Base-by-base conservation (phyloP, 2,329 filamentous ascomycete genomes). In the Pestalotiopsis sp. region DNA sequence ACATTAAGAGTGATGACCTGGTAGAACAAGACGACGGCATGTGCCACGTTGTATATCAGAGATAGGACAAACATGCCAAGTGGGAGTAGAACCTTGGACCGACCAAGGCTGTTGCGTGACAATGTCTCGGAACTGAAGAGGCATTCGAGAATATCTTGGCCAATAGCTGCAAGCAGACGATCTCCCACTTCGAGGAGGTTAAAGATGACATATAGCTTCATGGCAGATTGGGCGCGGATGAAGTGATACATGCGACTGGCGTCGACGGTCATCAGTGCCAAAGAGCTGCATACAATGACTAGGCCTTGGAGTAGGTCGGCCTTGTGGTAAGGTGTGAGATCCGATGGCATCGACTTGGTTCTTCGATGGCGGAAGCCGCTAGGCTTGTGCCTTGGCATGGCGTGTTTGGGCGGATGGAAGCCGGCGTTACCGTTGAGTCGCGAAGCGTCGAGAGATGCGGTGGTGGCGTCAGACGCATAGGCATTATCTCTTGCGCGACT, bases 151-250 rank as follows among this genome's bases (percentile, higher is more conserved):
- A 99, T 93, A 78, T 99, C 97, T 78, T 99, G 97, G 0, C 96
- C 96, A 2, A 99, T 85, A 0, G 96, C 95, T 0, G 94, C 94
- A 38, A 98, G 88, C 0, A 99, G 86, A 7, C 94, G 91, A 79
- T 99, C 96, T 66, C 92, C 92, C 1, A 97, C 92, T 80, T 99
- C 96, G 4, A 99, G 88, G 40, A 98, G 93, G 76, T 99, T 99
- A 84, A 97, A 99, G 66, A 99, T 98, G 68, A 99, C 96, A 78
- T 99, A 99, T 11, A 99, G 87, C 78, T 99, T 99, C 81, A 99
- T 98, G 7, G 95, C 94, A 1, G 94, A 95, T 79, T 99, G 96
- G 0, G 94, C 96, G 60, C 95, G 91, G 73, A 99, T 97, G 74
- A 94, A 94, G 78, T 99, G 96, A 76, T 99, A 99, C 93, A 98